These are phyloP conservation scores for Nakaseomyces sp. DNA, from an alignment of 1,139 yeast species.

Conservation along the genomic window DNA sequence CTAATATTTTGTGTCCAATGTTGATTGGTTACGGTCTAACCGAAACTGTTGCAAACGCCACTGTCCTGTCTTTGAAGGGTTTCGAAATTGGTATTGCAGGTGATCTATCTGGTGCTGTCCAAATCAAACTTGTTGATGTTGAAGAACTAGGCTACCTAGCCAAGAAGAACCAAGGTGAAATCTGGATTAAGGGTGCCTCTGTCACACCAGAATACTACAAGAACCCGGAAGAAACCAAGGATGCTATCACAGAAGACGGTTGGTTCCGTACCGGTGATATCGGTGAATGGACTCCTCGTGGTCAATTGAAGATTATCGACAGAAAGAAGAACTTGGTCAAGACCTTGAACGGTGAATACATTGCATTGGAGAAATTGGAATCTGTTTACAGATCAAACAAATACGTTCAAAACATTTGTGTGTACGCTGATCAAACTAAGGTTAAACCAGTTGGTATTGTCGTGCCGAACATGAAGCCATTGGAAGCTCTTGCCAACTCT, in stretches of 20 bases:
- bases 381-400: conserved; percentile 75
- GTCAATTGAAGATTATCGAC: conserved; percentile 78
- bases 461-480: conserved; percentile 64
- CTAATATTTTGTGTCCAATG: conserved; percentile 77
- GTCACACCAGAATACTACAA: conserved; percentile 72
- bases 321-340: conserved; percentile 94
- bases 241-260: conserved; percentile 61
- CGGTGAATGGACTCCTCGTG: conserved; percentile 82
- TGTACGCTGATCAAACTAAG: conserved; percentile 78
- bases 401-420: conserved; percentile 73
- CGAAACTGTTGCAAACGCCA: conserved; percentile 87
- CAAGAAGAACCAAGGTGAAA: conserved; percentile 87
- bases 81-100: conserved; percentile 76
- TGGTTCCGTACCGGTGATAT: conserved; percentile 98
- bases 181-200: conserved; percentile 66
- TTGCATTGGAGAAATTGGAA: conserved; percentile 91
- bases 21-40: conserved; percentile 94
- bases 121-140: conserved; percentile 85
- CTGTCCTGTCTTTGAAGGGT: conserved; percentile 55
- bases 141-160: conserved; percentile 89
- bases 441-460: conserved; percentile 91
- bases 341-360: conserved; percentile 94
- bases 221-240: conserved; percentile 73
- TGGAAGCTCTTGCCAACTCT: conserved; percentile 52
- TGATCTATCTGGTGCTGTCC: conserved; percentile 70